These are phyloP conservation scores for Aspergillus hiratsukae DNA, from an alignment of 2,329 filamentous ascomycete genomes.

Conservation along the genomic window DNA sequence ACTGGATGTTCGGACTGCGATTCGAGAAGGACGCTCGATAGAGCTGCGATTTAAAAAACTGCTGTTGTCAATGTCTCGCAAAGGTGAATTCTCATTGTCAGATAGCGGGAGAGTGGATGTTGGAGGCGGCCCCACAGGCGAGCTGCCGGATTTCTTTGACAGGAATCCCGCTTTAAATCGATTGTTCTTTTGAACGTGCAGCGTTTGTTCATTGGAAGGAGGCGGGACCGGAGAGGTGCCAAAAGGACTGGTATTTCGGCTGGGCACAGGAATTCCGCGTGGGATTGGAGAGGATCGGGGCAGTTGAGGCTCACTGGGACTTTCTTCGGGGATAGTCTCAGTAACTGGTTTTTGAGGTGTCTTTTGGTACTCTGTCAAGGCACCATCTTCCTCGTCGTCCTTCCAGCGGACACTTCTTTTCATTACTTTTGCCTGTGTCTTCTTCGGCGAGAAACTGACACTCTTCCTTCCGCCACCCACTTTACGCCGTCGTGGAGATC, in stretches of 20 bases:
- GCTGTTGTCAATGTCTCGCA: conserved; percentile 50
- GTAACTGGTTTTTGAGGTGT: conserved; percentile 69
- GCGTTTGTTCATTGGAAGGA: conserved; percentile 51
- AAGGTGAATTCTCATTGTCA: conserved; percentile 53
- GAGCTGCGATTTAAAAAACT: conserved; percentile 47
- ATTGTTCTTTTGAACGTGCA: conserved; percentile 60
- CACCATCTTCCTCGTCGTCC: conserved; percentile 81
- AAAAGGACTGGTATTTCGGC: conserved; percentile 33
- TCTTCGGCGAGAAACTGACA: conserved; percentile 76
- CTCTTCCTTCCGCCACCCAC: conserved; percentile 60
- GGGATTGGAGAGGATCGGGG: conserved; percentile 51
- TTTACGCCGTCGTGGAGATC: conserved; percentile 77
- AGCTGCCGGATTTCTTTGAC: conserved; percentile 63
- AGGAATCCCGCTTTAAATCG: conserved; percentile 90
- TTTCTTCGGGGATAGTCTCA: conserved; percentile 49
- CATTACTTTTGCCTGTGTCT: conserved; percentile 55
- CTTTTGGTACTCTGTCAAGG: conserved; percentile 83
- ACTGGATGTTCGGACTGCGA: conserved; percentile 37
- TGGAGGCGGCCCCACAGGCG: conserved; percentile 57
- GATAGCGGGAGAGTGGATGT: conserved; percentile 58
- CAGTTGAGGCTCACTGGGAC: conserved; percentile 48
- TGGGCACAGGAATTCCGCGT: conserved; percentile 39
- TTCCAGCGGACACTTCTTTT: conserved; percentile 87
- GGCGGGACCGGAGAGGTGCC: conserved; percentile 56
- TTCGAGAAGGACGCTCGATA: conserved; percentile 35